Base-by-base conservation (phyloP, 179 eudicot genomes). In the Nepenthes alata region DNA sequence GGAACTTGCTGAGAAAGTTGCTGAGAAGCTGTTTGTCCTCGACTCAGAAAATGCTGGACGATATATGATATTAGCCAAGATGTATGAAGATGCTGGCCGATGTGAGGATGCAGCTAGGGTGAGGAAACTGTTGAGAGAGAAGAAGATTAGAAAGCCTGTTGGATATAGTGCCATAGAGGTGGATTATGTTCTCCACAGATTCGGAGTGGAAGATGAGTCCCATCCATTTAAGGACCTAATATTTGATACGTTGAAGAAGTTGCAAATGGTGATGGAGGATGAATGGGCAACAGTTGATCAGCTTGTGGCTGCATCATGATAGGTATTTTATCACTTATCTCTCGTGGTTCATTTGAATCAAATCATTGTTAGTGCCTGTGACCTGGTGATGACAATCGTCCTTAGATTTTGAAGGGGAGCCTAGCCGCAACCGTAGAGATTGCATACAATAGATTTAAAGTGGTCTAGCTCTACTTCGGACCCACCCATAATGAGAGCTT, bases 41-140 rank as follows among this genome's bases (percentile, higher is more conserved):
- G 75, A 75, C 52, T 70, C 75, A 14, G 66, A 56, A 10, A 70
- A 67, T 63, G 63, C 69, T 48, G 78, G 74, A 15, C 64, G 71
- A 5, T 67, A 70, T 56, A 63, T 74, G 35, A 62, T 67, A 47
- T 36, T 70, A 65, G 66, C 69, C 41, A 69, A 74, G 63, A 69
- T 74, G 67, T 74, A 74, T 58, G 65, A 66, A 34, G 70, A 74
- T 65, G 64, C 68, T 50, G 77, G 78, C 53, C 67, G 67, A 52
- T 8, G 25, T 48, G 51, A 57, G 45, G 67, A 68, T 68, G 72
- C 62, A 37, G 67, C 72, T 50, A 62, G 62, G 36, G 50, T 69
- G 58, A 49, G 72, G 49, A 69, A 37, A 13, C 4, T 7, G 12
- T 56, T 69, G 55, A 56, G 53, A 57, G 72, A 69, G 45, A 69